Base-by-base conservation (phyloP, 2,329 filamentous ascomycete genomes). In the Raffaelea deltoideospora region DNA sequence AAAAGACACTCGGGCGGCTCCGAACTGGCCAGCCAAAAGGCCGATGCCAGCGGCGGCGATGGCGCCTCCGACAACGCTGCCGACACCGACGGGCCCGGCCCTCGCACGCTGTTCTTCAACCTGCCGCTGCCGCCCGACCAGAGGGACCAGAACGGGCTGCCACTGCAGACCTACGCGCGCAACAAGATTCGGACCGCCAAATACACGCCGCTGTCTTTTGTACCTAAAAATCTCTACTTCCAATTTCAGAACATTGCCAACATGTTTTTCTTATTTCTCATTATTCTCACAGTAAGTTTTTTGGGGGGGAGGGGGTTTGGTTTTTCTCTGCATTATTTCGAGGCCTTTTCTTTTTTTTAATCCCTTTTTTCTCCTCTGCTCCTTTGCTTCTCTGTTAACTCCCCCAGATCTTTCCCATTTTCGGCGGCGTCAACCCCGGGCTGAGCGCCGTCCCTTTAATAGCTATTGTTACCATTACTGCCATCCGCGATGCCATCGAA, bases 241-340 rank as follows among this genome's bases (percentile, higher is more conserved):
- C 92, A 98, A 58, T 96, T 98, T 54, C 88, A 98, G 60, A 96
- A 96, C 53, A 80, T 98, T 50, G 90, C 90, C 53, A 98, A 98
- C 57, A 79, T 96, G 37, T 98, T 96, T 62, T 98, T 98, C 69
- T 67, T 96, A 48, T 95, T 96, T 61, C 72, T 88, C 50, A 87
- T 95, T 54, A 93, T 98, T 53, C 71, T 98, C 41, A 78, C 79
- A 51, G 90, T 96, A 78, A 68, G 87, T 70, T 38, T 31, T 36
- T n/a, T n/a, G n/a, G n/a, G n/a, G n/a, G n/a, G n/a, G n/a, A n/a
- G n/a, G n/a, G n/a, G n/a, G n/a, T n/a, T n/a, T n/a, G n/a, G n/a
- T n/a, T n/a, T n/a, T n/a, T n/a, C n/a, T n/a, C 24, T 8, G 55
- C 34, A 31, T 27, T 18, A 13, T 39, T 23, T 29, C 10, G 20